phyloP scores from a whole-genome alignment of 495 filamentous ascomycete species.

The Choiromyces venosus region DNA sequence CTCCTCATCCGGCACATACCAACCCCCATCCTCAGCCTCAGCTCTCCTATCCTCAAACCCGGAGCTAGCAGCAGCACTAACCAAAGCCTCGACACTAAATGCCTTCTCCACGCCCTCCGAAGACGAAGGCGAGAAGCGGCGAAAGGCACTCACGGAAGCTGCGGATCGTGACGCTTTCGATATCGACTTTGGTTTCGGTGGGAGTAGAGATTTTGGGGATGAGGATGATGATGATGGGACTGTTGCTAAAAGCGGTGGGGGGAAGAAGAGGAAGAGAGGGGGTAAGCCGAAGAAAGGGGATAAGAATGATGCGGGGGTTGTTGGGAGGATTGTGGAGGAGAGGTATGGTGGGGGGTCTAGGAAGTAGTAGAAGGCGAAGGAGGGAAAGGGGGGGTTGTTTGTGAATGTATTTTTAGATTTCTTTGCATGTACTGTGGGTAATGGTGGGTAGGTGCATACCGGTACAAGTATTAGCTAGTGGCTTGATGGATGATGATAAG shows the following conservation, averaged over 20 bases:
- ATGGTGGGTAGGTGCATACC: background rate
- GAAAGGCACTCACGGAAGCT: constrained; percentile 67
- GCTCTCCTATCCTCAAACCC: constrained; percentile 63
- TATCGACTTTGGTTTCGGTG: constrained; percentile 90
- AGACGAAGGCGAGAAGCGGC: constrained; percentile 54
- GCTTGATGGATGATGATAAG: background rate
- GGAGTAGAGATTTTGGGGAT: constrained; percentile 53
- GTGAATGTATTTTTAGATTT: constrained; percentile 12
- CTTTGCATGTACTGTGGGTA: background rate
- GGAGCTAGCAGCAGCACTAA: constrained; percentile 72
- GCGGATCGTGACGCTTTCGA: constrained; percentile 82
- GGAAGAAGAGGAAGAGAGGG: constrained; percentile 32
- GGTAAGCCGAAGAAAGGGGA: constrained; percentile 36
- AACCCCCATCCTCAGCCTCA: constrained; percentile 49
- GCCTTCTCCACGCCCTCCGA: constrained; percentile 48
- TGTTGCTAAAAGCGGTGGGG: constrained; percentile 18
- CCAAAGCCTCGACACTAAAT: constrained; percentile 71
- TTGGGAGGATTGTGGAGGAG: constrained; percentile 54
- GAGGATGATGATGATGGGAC: constrained; percentile 40
- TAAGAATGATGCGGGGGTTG: constrained; percentile 55
- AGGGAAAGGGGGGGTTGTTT: background rate
- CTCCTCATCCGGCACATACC: constrained; percentile 15
- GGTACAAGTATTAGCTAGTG: background rate
- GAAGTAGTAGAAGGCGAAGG: constrained; percentile 9
- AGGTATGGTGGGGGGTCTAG: constrained; percentile 44